A percentile compares a stretch with the other conserved stretches of the same genome.
These are phyloP conservation scores for Colletotrichum echinochloae DNA, from an alignment of 2,329 filamentous ascomycete species.

Conservation along the genomic window DNA sequence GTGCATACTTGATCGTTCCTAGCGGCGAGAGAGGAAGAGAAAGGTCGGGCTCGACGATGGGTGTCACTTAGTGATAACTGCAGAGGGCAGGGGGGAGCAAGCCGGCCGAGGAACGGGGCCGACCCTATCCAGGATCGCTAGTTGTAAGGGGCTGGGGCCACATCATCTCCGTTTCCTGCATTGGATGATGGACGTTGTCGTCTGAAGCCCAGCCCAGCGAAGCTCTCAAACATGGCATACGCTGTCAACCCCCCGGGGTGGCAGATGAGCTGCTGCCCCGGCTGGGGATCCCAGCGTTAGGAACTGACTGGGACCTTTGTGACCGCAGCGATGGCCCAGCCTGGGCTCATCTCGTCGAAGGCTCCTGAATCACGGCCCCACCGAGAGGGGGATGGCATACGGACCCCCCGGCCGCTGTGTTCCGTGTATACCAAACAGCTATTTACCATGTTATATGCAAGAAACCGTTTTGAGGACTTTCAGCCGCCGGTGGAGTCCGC, in stretches of 20 bases:
- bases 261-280: slow-evolving; percentile 18
- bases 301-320: slow-evolving; percentile 17
- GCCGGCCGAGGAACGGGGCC: slow-evolving; percentile 8
- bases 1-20: slow-evolving; percentile 24
- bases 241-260: slow-evolving; percentile 24
- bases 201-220: slow-evolving; percentile 11
- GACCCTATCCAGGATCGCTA: slow-evolving; percentile 25
- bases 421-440: no score
- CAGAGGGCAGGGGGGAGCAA: slow-evolving; percentile 23
- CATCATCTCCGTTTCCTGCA: slow-evolving; percentile 25
- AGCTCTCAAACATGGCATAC: slow-evolving; percentile 18
- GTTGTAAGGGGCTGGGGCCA: slow-evolving; percentile 18
- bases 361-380: slow-evolving; percentile 39
- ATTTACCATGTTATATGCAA: no score
- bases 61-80: slow-evolving; percentile 36
- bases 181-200: slow-evolving; percentile 20
- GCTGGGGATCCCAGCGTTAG: slow-evolving; percentile 15
- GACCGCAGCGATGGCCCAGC: slow-evolving; percentile 16
- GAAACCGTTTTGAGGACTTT: slow-evolving; percentile 26
- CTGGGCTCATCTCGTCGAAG: slow-evolving; percentile 32
- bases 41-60: slow-evolving; percentile 25
- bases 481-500: no score
- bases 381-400: no score
- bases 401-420: no score
- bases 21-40: slow-evolving; percentile 19